These are phyloP conservation scores for Stromatinia cepivora DNA, from an alignment of 2,329 filamentous ascomycete genomes.

Conservation along the genomic window DNA sequence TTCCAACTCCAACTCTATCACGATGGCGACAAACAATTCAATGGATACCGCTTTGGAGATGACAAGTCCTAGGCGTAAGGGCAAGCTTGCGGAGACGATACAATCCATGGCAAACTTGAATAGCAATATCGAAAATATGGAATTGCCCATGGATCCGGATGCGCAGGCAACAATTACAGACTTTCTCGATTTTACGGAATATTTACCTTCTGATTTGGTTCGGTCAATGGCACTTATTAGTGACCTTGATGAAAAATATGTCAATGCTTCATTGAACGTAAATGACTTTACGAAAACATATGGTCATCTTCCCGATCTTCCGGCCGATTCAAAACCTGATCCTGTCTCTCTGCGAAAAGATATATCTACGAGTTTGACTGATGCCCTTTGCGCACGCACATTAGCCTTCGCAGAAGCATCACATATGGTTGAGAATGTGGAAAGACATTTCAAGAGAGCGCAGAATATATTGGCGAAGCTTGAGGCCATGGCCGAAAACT, in stretches of 20 bases:
- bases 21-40: slow-evolving; percentile 31
- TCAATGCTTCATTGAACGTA: slow-evolving; percentile 55
- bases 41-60: slow-evolving; percentile 35
- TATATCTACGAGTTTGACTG: slow-evolving; percentile 59
- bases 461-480: slow-evolving; percentile 60
- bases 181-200: slow-evolving; percentile 64
- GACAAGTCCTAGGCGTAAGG: slow-evolving; percentile 38
- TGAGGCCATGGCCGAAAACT: slow-evolving; percentile 60
- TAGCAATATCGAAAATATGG: slow-evolving; percentile 36
- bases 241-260: slow-evolving; percentile 60
- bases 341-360: slow-evolving; percentile 56
- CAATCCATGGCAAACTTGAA: slow-evolving; percentile 39
- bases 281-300: slow-evolving; percentile 58
- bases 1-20: slow-evolving; percentile 14
- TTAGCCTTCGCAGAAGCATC: slow-evolving; percentile 62
- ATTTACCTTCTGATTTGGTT: slow-evolving; percentile 65
- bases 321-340: slow-evolving; percentile 50
- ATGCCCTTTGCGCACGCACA: slow-evolving; percentile 56
- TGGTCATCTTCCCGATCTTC: slow-evolving; percentile 54
- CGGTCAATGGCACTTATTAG: slow-evolving; percentile 66
- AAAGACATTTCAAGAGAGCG: slow-evolving; percentile 61
- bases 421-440: slow-evolving; percentile 64
- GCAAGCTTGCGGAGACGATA: slow-evolving; percentile 39
- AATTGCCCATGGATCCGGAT: slow-evolving; percentile 57
- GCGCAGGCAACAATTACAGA: slow-evolving; percentile 69